Evolutionary conservation across 352 stramenopile species (phyloP), one percentile per base, ranked within the genome.

Genomic region (Labyrinthula sp.): DNA sequence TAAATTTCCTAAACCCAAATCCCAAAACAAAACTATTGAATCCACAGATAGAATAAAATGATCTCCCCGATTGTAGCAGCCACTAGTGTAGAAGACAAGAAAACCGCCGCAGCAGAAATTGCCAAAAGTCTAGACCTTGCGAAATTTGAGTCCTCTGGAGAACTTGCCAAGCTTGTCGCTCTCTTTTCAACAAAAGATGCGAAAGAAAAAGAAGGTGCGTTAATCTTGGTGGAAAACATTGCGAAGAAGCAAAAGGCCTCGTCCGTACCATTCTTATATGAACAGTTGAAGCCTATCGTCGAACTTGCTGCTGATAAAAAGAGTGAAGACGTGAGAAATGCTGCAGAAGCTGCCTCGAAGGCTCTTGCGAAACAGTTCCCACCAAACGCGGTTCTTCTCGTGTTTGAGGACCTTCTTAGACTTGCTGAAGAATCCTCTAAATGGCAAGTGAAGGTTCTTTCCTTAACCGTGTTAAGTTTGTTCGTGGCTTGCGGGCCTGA

Each of bases 401-500:
- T 96, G 36, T 64, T 88, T 40, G 81, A 83, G 37, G 63, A 71
- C 33, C 69, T 96, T 30, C 95, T 95, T 65, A 67, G 69, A 34
- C 68, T 65, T 38, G 61, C 85, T 0, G 69, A 82, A 29, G 69
- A 78, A 36, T 67, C 57, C 22, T 66, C 73, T 55, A 94, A 93
- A 69, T 97, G 84, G 84, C 82, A 92, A 59, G 92, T 80, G n/a
- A 89, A 93, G 65, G 87, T 92, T 60, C 61, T 89, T 27, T 69
- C 83, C 27, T 78, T 97, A 20, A 75, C 92, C 50, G 77, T 94
- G 21, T 71, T 97, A 37, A 68, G 68, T 6, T 68, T 78, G 50
- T 87, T 96, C 43, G 77, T 71, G 26, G 77, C 69, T 39, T 64
- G 77, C n/a, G 80, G 80, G 17, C 79, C 87, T 28, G 87, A 86